These are phyloP conservation scores for Herpetospermum pedunculosum DNA, from an alignment of 306 rosid genomes.

Conservation along the genomic window DNA sequence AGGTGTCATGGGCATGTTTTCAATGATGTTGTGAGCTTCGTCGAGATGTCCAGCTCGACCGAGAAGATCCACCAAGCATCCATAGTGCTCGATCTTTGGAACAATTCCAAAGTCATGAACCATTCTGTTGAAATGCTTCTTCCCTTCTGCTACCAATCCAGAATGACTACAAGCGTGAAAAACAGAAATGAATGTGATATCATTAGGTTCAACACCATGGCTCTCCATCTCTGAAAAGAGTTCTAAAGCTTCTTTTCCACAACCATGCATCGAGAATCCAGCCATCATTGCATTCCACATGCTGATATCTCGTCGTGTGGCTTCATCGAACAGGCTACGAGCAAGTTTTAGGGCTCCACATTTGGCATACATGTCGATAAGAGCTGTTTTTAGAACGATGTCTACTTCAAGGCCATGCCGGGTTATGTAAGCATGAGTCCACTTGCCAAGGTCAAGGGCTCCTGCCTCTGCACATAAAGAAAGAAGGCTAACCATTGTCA, in stretches of 20 bases:
- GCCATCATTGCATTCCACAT: slow-evolving; percentile 65
- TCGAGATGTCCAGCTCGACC: slow-evolving; percentile 47
- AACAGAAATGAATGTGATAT: slow-evolving; percentile 34
- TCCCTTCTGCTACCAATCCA: slow-evolving; percentile 42
- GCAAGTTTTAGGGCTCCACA: slow-evolving; percentile 53
- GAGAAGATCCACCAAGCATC: slow-evolving; percentile 59
- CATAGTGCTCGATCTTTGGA: slow-evolving; percentile 55
- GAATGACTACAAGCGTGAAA: slow-evolving; percentile 66
- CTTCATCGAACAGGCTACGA: slow-evolving; percentile 20
- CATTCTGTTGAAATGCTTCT: slow-evolving; percentile 34
- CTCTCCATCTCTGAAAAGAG: slow-evolving; percentile 37
- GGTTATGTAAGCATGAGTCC: slow-evolving; percentile 54
- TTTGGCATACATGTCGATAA: slow-evolving; percentile 62
- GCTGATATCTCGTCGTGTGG: slow-evolving; percentile 20
- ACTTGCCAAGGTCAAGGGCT: slow-evolving; percentile 54
- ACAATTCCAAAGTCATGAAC: slow-evolving; percentile 24
- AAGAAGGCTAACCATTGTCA: slow-evolving; percentile 41
- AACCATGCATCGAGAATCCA: slow-evolving; percentile 59
- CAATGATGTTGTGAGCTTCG: slow-evolving; percentile 32
- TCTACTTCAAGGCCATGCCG: slow-evolving; percentile 33
- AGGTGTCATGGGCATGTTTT: slow-evolving; percentile 48
- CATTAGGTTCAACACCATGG: slow-evolving; percentile 28
- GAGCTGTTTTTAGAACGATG: slow-evolving; percentile 31
- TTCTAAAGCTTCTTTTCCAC: slow-evolving; percentile 35
- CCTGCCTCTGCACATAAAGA: slow-evolving; percentile 40